Conservation (phyloP, 768 basidiomycete genomes). For the Phaffia tasmanica region DNA sequence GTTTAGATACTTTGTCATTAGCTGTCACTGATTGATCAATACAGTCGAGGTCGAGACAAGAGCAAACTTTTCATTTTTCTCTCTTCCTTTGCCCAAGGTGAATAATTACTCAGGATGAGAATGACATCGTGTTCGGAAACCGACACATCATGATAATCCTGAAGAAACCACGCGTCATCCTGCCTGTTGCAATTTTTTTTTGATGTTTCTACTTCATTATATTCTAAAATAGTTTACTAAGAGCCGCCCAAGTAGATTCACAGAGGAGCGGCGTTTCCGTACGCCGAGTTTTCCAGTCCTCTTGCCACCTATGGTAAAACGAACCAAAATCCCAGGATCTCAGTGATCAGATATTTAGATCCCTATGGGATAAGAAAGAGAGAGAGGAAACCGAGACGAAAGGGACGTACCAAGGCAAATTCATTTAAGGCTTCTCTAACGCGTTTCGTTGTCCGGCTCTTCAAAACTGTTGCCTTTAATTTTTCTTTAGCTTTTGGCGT, state of each 20-base stretch:
- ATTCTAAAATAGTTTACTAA: not conserved
- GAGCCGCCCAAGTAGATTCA: not conserved
- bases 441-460: constrained; percentile 52
- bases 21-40: no score
- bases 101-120: not conserved
- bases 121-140: not conserved
- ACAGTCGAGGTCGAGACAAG: no score
- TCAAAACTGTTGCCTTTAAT: constrained; percentile 42
- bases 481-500: constrained; percentile 63
- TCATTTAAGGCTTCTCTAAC: constrained; percentile 77
- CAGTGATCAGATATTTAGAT: no score
- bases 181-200: not conserved
- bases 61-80: no score
- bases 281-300: constrained; percentile 19
- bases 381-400: not conserved
- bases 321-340: no score
- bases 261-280: constrained; percentile 8
- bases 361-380: not conserved
- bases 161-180: not conserved
- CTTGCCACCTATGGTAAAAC: not conserved
- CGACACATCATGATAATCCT: not conserved
- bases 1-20: no score
- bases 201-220: not conserved
- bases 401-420: constrained; percentile 54
- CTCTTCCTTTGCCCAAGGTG: not conserved